phyloP scores from a whole-genome alignment of 2,329 filamentous ascomycete genomes.

The Colletotrichum viniferum region DNA sequence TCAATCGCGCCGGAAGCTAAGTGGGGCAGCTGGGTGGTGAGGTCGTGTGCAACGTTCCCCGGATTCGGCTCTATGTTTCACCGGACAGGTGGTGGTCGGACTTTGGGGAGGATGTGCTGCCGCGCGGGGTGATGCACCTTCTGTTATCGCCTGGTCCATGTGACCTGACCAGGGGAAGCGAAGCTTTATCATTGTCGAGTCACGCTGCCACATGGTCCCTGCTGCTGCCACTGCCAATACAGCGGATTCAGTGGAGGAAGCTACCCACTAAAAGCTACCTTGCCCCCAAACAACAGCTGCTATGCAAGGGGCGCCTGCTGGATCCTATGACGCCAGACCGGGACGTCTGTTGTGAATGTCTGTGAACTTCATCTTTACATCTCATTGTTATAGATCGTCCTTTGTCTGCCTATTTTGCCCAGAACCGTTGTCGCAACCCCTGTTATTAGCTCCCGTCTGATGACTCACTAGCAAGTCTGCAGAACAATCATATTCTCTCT shows the following conservation, averaged over 20 bases:
- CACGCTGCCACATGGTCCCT: slow-evolving; percentile 20
- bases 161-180: slow-evolving; percentile 9
- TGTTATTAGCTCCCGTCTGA: neutral
- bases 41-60: neutral
- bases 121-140: neutral
- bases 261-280: slow-evolving; percentile 11
- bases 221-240: slow-evolving; percentile 15
- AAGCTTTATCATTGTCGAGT: slow-evolving; percentile 18
- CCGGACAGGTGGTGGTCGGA: neutral
- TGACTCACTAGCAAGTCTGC: slow-evolving; percentile 12
- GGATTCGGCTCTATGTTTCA: slow-evolving; percentile 6
- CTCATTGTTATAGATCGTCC: neutral
- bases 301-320: slow-evolving; percentile 14
- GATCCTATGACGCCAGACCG: slow-evolving; percentile 21
- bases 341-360: neutral
- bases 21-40: neutral
- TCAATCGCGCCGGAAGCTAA: slow-evolving; percentile 3
- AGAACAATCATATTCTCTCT: neutral
- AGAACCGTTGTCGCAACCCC: slow-evolving; percentile 2
- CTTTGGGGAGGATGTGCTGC: neutral
- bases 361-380: slow-evolving; percentile 2
- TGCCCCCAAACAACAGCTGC: neutral
- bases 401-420: slow-evolving; percentile 12
- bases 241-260: slow-evolving; percentile 12
- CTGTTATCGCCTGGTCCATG: slow-evolving; percentile 16